These are phyloP conservation scores for Yamadazyma sp. DNA, from an alignment of 805 yeast species.

Conservation along the genomic window DNA sequence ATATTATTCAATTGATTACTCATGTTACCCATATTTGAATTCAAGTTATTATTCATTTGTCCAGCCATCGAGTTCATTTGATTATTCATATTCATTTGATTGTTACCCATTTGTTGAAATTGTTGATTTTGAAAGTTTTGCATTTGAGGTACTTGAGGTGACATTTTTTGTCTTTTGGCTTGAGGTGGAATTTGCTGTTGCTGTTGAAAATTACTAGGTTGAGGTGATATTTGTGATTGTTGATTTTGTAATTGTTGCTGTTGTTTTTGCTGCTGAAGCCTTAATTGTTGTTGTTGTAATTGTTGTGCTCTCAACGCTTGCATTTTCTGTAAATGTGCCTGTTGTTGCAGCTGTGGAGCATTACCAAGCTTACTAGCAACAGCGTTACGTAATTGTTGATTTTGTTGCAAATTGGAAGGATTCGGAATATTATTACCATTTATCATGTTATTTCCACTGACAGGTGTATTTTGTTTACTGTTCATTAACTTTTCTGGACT, in stretches of 20 bases:
- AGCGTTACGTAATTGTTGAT: too few relatives aligned
- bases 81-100: constrained; percentile 14
- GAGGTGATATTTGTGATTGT: constrained; percentile 9
- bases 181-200: constrained; percentile 12
- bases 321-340: constrained; percentile 9
- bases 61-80: too few relatives aligned
- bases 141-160: constrained; percentile 15
- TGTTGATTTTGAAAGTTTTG: constrained; percentile 8
- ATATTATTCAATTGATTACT: too few relatives aligned
- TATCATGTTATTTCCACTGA: too few relatives aligned
- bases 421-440: too few relatives aligned
- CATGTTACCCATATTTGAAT: too few relatives aligned
- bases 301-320: constrained; percentile 16
- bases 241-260: constrained; percentile 12
- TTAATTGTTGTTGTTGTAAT: constrained; percentile 16
- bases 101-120: constrained; percentile 14
- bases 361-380: too few relatives aligned
- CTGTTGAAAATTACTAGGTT: constrained; percentile 7
- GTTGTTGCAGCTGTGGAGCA: neutral
- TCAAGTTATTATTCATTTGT: too few relatives aligned
- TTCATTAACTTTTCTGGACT: constrained; percentile 14
- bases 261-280: constrained; percentile 17
- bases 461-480: too few relatives aligned
- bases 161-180: constrained; percentile 12
- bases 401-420: too few relatives aligned